Conservation (phyloP, 257 asterid species). For the Petunia secreta region DNA sequence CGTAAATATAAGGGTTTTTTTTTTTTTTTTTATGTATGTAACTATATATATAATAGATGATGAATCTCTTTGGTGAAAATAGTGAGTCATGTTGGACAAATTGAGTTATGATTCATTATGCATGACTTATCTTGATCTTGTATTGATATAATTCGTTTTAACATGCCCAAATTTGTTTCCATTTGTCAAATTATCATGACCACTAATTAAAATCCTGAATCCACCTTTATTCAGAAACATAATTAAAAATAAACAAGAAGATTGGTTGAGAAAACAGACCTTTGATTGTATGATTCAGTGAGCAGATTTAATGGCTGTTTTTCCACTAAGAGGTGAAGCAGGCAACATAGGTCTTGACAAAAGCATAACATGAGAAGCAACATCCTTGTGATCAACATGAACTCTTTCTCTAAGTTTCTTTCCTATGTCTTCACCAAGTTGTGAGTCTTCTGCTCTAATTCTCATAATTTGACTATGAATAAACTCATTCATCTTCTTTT, state of each 20-base stretch:
- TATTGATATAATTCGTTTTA: too few relatives aligned
- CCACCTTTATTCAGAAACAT: not conserved
- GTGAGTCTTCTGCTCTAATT: conserved; percentile 23
- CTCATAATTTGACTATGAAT: conserved; percentile 25
- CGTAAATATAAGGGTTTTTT: too few relatives aligned
- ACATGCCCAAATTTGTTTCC: too few relatives aligned
- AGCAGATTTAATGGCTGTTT: conserved; percentile 20
- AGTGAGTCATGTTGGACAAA: too few relatives aligned
- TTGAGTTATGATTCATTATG: too few relatives aligned
- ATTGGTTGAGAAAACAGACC: not conserved
- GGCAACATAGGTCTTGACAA: conserved; percentile 25
- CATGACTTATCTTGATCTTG: too few relatives aligned
- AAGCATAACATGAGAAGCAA: conserved; percentile 1
- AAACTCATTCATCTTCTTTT: conserved; percentile 1
- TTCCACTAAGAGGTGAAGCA: conserved; percentile 29
- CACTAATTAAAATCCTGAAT: not conserved
- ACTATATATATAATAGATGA: too few relatives aligned
- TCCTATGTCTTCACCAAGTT: conserved; percentile 26
- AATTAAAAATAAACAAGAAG: not conserved
- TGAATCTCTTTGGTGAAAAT: too few relatives aligned
- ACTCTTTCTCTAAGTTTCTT: conserved; percentile 4
- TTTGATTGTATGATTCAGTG: not conserved
- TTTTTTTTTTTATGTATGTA: too few relatives aligned
- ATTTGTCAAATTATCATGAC: too few relatives aligned
- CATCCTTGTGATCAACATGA: conserved; percentile 8